Evolutionary conservation across 1,284 basidiomycete species (phyloP), one percentile per base, ranked within the genome.

Genomic region (Ustilago nuda): DNA sequence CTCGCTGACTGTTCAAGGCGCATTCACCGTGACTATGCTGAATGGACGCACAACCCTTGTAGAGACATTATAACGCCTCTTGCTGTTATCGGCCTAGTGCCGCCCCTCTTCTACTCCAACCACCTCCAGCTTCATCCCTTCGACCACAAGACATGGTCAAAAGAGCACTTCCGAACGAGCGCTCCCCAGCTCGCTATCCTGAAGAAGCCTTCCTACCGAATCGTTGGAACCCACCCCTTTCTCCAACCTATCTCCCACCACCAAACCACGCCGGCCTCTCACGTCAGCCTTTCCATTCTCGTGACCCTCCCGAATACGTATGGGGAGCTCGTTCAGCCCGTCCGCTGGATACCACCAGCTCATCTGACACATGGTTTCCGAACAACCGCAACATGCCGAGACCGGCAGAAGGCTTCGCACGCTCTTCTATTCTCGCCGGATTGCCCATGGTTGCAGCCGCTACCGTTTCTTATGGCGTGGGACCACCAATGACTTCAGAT

Each of bases 201-300:
- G 56, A 63, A 37, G 45, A 45, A 4, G 48, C 56, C 0, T 11
- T 19, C 30, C 30, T 50, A 13, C 32, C 36, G 2, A 2, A 27
- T 27, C 60, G 45, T 53, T 64, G 56, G 61, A 48, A 37, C 13
- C 37, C 46, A 19, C 32, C 64, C n/a, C n/a, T n/a, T n/a, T 48
- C 61, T 19, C 58, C 64, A 6, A 56, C 43, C 2, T 39, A 66
- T 32, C 43, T 51, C 3, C 23, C 60, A 27, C 17, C 52, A 19
- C 17, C 52, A 19, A 50, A 37, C 11, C 57, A 61, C 27, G 61
- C 70, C 13, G 70, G 65, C 11, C 65, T 65, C 43, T 72, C 70
- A 8, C 64, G 58, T 11, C 56, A 67, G 11, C 53, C 70, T 17
- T 55, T 41, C 50, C 57, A 63, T 35, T 53, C 57, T 48, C 61